Evolutionary conservation across 192 early-diverging fungal species (phyloP).

Genomic region (Anaeromyces robustus): DNA sequence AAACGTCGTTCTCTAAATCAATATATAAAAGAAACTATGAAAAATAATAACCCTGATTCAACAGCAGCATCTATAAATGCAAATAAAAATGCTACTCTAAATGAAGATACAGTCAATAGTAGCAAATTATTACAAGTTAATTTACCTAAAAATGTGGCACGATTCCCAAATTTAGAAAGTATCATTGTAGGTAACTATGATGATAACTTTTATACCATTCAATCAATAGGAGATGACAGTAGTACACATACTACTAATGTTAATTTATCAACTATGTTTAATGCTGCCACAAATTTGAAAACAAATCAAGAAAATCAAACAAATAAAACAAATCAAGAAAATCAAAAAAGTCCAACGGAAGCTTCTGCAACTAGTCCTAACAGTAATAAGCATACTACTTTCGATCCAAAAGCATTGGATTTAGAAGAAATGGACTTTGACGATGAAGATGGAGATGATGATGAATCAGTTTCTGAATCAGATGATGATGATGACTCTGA

Average conservation of each 20-base stretch:
- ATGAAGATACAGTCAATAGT: not conserved
- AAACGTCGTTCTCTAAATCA: not conserved
- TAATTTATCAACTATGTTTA: not conserved
- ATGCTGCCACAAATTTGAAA: not conserved
- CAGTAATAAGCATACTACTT: too few species aligned
- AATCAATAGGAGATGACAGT: not conserved
- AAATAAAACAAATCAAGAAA: not conserved
- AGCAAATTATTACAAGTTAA: not conserved
- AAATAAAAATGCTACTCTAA: not conserved
- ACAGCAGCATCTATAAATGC: not conserved
- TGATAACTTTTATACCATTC: not conserved
- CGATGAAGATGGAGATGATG: not conserved
- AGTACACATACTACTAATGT: not conserved
- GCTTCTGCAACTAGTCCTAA: too few species aligned
- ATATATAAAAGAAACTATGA: not conserved
- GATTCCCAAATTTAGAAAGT: not conserved
- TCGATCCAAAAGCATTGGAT: not conserved
- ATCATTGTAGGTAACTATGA: not conserved
- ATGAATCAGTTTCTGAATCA: not conserved
- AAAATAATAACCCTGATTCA: not conserved
- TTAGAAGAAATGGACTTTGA: not conserved
- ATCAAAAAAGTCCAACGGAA: not conserved
- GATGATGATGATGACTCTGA: not conserved
- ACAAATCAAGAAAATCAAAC: not conserved
- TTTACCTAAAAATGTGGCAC: not conserved